A percentile compares a stretch with the other conserved stretches of the same genome.
These are phyloP conservation scores for Acacia concinna DNA, from an alignment of 331 rosid genomes.

Conservation along the genomic window DNA sequence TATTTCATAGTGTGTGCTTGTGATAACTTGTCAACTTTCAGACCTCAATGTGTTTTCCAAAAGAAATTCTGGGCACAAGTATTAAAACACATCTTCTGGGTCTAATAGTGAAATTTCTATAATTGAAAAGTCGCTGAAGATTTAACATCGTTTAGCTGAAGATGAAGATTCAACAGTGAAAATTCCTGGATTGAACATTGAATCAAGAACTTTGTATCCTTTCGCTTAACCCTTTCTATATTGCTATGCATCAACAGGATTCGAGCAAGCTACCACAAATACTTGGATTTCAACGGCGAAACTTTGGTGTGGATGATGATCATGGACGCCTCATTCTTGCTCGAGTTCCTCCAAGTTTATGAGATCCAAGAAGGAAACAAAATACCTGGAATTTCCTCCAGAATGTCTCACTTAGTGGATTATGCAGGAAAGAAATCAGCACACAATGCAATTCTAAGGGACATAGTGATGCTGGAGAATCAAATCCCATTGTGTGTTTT, in stretches of 20 bases:
- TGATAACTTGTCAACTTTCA: too few species aligned
- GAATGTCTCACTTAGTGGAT: constrained; percentile 12
- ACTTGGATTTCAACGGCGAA: constrained; percentile 14
- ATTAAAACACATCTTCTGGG: too few species aligned
- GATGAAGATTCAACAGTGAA: background rate
- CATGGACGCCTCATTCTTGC: constrained; percentile 1
- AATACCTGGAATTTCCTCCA: background rate
- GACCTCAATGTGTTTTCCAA: too few species aligned
- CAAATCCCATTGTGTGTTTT: constrained; percentile 8
- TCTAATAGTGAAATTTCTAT: too few species aligned
- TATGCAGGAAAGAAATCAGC: background rate
- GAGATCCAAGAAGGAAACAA: constrained; percentile 3
- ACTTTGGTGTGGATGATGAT: constrained; percentile 10
- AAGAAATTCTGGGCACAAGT: too few species aligned
- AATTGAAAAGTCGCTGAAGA: background rate
- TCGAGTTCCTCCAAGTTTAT: constrained; percentile 4
- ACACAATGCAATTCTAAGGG: constrained; percentile 4
- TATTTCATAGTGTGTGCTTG: too few species aligned
- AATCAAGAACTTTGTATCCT: background rate
- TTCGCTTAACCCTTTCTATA: background rate
- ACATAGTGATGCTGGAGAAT: constrained; percentile 1
- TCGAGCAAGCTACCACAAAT: constrained; percentile 1
- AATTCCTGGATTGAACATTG: background rate
- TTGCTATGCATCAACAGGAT: background rate
- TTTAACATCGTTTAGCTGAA: background rate